Evolutionary conservation across 1,139 yeast genomes (phyloP).

Genomic region (Hanseniaspora sp.): DNA sequence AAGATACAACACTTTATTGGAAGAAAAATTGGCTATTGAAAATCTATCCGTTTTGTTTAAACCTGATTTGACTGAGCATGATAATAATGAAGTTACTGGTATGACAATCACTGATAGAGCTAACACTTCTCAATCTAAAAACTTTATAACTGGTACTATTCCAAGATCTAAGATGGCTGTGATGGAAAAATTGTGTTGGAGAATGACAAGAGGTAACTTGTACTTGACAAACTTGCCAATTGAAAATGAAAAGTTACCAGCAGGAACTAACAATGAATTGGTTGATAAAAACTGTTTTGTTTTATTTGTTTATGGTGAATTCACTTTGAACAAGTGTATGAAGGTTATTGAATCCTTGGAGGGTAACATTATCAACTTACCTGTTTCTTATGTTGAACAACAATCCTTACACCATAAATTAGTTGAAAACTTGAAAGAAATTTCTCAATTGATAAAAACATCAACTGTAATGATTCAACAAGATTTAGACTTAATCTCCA

Average conservation of each 20-base stretch:
- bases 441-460: slow-evolving; percentile 58
- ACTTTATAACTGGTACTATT: slow-evolving; percentile 75
- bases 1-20: slow-evolving; percentile 48
- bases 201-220: slow-evolving; percentile 82
- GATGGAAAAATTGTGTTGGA: slow-evolving; percentile 83
- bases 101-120: slow-evolving; percentile 28
- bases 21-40: slow-evolving; percentile 55
- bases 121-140: slow-evolving; percentile 30
- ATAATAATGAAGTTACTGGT: slow-evolving; percentile 27
- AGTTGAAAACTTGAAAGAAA: slow-evolving; percentile 48
- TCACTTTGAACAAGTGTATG: slow-evolving; percentile 53
- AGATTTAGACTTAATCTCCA: slow-evolving; percentile 66
- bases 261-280: slow-evolving; percentile 35
- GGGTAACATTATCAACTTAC: slow-evolving; percentile 61
- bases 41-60: slow-evolving; percentile 60
- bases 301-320: slow-evolving; percentile 78
- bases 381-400: slow-evolving; percentile 48
- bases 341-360: slow-evolving; percentile 76
- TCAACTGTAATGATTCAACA: slow-evolving; percentile 61
- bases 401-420: slow-evolving; percentile 47
- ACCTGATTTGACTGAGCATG: slow-evolving; percentile 20
- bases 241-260: slow-evolving; percentile 45
- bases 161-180: slow-evolving; percentile 57
- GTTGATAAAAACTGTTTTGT: slow-evolving; percentile 66
- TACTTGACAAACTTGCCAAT: slow-evolving; percentile 63